Percentiles rank a stretch among this genome's conserved stretches.
phyloP scores from a whole-genome alignment of 2,329 filamentous ascomycete species.

The Trichophyton equinum region DNA sequence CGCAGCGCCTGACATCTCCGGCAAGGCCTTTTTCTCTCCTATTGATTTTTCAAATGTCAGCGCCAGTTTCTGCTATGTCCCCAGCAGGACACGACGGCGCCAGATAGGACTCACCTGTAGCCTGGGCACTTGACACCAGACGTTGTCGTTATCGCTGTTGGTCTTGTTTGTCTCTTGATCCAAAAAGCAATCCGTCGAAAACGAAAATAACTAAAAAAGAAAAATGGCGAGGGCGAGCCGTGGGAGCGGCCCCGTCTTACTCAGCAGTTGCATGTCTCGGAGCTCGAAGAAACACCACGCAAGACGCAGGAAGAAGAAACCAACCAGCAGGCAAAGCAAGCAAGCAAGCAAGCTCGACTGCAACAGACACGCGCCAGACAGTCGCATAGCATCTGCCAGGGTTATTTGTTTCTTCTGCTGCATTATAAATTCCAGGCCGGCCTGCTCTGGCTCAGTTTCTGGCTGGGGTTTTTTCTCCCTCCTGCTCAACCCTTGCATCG shows the following conservation, averaged over 20 bases:
- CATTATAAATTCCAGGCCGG: neutral
- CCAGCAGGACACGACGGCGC: neutral
- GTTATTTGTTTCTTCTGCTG: neutral
- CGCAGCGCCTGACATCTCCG: constrained; percentile 10
- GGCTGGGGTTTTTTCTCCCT: too few species aligned
- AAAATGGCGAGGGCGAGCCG: neutral
- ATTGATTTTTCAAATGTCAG: neutral
- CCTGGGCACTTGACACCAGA: neutral
- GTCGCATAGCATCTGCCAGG: neutral
- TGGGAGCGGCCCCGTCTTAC: neutral
- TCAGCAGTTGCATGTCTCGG: neutral
- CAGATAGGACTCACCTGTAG: neutral
- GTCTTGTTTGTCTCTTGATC: neutral
- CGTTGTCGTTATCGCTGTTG: neutral
- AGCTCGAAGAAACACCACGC: neutral
- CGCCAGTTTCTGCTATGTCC: neutral
- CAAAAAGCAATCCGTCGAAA: neutral
- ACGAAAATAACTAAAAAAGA: neutral
- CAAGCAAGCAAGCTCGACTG: neutral
- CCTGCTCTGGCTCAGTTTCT: neutral
- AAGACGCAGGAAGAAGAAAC: neutral
- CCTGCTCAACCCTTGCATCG: neutral
- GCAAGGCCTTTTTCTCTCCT: neutral
- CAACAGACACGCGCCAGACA: neutral
- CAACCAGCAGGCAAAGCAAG: neutral